Evolutionary conservation across 345 rosid genomes (phyloP).

Genomic region (Acer negundo): DNA sequence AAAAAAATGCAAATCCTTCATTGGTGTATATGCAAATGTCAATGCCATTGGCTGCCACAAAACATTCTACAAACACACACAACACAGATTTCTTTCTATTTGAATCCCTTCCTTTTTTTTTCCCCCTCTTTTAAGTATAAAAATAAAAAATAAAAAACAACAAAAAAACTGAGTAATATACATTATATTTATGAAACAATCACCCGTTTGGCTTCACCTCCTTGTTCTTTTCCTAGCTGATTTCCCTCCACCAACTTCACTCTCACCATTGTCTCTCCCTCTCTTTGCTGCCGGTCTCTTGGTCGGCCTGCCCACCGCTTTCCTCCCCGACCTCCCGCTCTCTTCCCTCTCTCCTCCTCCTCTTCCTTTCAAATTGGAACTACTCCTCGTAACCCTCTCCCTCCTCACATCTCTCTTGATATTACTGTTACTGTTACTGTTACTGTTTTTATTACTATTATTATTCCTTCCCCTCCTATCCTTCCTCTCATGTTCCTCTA

Average conservation of each 20-base stretch:
- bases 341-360: conserved; percentile 41
- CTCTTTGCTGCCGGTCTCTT: conserved; percentile 36
- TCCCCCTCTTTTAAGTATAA: not conserved
- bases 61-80: not conserved
- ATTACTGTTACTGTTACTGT: not conserved
- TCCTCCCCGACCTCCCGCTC: conserved; percentile 32
- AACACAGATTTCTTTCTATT: conserved; percentile 12
- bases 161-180: conserved; percentile 20
- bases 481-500: conserved; percentile 22
- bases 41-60: not conserved
- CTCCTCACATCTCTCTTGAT: conserved; percentile 6
- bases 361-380: conserved; percentile 18
- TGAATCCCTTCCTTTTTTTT: conserved; percentile 4
- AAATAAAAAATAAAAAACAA: no score
- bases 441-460: not conserved
- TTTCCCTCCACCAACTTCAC: conserved; percentile 24
- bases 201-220: conserved; percentile 33
- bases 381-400: conserved; percentile 41
- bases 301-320: conserved; percentile 40
- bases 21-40: not conserved
- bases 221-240: conserved; percentile 45
- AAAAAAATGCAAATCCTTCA: not conserved
- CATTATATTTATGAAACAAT: conserved; percentile 23
- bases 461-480: conserved; percentile 1
- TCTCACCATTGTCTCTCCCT: conserved; percentile 36